Conservation (phyloP, 495 filamentous ascomycete species). For the Tuber brumale region DNA sequence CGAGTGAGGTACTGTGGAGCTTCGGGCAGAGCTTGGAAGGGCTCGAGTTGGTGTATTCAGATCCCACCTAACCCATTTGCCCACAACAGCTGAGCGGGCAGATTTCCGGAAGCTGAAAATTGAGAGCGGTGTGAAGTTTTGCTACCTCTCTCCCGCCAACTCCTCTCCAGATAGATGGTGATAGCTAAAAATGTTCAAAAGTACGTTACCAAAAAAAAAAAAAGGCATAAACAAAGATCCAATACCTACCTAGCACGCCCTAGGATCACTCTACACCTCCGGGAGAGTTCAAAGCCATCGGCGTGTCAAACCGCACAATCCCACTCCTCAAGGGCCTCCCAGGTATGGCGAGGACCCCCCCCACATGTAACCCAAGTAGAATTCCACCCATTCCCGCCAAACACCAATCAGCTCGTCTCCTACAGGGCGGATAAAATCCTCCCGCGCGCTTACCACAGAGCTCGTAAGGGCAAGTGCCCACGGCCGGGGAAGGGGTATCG, state of each 20-base stretch:
- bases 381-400: conserved; percentile 57
- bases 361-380: conserved; percentile 57
- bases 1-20: conserved; percentile 57
- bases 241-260: conserved; percentile 47
- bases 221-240: conserved; percentile 52
- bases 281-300: conserved; percentile 55
- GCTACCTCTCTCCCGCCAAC: conserved; percentile 27
- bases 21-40: conserved; percentile 59
- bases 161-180: conserved; percentile 38
- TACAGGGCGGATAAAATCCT: conserved; percentile 47
- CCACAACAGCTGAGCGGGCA: conserved; percentile 55
- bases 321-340: conserved; percentile 45
- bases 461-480: conserved; percentile 59
- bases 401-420: conserved; percentile 46
- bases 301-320: conserved; percentile 53
- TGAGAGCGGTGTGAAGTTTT: conserved; percentile 52
- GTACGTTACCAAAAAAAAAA: conserved; percentile 51
- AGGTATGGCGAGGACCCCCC: conserved; percentile 36
- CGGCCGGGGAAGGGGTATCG: conserved; percentile 60
- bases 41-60: conserved; percentile 60
- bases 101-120: conserved; percentile 50
- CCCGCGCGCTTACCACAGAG: conserved; percentile 53
- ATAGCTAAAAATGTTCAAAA: conserved; percentile 41
- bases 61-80: conserved; percentile 70
- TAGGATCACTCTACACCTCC: conserved; percentile 53